Conservation (phyloP, 2,329 filamentous ascomycete species). For the Niveomyces coronatus region DNA sequence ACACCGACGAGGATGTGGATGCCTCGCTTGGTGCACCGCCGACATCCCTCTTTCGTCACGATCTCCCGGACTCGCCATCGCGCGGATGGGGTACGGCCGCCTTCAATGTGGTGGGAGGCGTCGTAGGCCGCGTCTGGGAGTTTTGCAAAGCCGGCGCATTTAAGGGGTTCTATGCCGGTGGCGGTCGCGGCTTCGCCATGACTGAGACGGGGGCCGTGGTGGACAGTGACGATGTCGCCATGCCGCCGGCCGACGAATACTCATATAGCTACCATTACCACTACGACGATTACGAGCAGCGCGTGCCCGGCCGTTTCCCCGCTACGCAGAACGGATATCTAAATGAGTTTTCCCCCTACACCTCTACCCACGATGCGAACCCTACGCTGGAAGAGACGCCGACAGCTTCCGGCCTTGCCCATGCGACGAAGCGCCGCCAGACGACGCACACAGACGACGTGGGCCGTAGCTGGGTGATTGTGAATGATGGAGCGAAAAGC, state of each 20-base stretch:
- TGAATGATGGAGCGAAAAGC: conserved; percentile 31
- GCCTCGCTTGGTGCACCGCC: conserved; percentile 19
- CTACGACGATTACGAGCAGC: conserved; percentile 17
- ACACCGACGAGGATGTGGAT: conserved; percentile 24
- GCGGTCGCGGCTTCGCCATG: conserved; percentile 61
- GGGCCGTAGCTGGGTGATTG: conserved; percentile 61
- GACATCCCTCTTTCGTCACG: conserved; percentile 23
- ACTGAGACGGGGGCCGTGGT: conserved; percentile 9
- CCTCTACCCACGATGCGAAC: background rate
- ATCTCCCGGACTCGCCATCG: conserved; percentile 18
- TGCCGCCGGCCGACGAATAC: conserved; percentile 9
- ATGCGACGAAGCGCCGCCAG: conserved; percentile 43
- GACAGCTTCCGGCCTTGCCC: conserved; percentile 20
- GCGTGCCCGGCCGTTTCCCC: conserved; percentile 22
- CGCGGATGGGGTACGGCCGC: conserved; percentile 48
- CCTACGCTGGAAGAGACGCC: conserved; percentile 7
- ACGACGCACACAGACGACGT: conserved; percentile 45
- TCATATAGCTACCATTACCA: conserved; percentile 12
- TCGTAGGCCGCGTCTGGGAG: conserved; percentile 71
- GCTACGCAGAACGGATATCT: conserved; percentile 21
- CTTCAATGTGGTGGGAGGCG: conserved; percentile 53
- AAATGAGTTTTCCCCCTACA: background rate
- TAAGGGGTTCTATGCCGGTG: conserved; percentile 77
- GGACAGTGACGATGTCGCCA: conserved; percentile 17
- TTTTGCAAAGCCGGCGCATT: conserved; percentile 72